Evolutionary conservation across 495 filamentous ascomycete species (phyloP), one percentile per base, ranked within the genome.

Genomic region (Penicillium subrubescens): DNA sequence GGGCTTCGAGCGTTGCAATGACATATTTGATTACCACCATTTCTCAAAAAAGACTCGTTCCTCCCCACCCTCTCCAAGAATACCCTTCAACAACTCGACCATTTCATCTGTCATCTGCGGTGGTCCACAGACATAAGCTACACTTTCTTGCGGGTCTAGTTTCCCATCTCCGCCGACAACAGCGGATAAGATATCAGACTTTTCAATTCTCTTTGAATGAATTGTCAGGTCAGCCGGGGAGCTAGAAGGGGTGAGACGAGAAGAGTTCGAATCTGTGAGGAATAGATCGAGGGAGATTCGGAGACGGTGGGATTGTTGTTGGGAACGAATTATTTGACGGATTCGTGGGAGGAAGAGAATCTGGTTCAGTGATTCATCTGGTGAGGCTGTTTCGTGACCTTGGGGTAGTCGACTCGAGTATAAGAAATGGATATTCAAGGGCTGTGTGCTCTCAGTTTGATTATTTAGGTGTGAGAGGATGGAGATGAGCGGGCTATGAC

Each of bases 71-170:
- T 90, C 84, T 5, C 83, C 86, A 29, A 87, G 71, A 19, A 85
- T 79, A 1, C 63, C 65, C 3, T 73, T 67, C 2, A 87, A 71
- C 17, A 77, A 76, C n/a, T 79, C 79, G 0, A 94, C 90, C 64
- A 93, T 83, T 60, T 88, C 83, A 75, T 96, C 92, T 3, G 90
- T 94, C 92, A 96, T 95, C 10, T 59, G 59, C 19, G 89, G 89
- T 17, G 91, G 88, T 8, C 93, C 92, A 71, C 93, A 96, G 0
- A 97, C 81, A 71, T 94, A 97, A 41, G 84, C 87, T 0, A 92
- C 86, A 2, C 87, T 84, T 0, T 75, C 64, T 8, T 72, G 61
- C 37, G 85, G 80, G 52, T 83, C 77, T 5, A 69, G 60, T 4
- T 61, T 57, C 0, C 62, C 67, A 29, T 77, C 75, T 15, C 69